Conservation (phyloP, 306 rosid genomes). For the Boehmeria nivea region DNA sequence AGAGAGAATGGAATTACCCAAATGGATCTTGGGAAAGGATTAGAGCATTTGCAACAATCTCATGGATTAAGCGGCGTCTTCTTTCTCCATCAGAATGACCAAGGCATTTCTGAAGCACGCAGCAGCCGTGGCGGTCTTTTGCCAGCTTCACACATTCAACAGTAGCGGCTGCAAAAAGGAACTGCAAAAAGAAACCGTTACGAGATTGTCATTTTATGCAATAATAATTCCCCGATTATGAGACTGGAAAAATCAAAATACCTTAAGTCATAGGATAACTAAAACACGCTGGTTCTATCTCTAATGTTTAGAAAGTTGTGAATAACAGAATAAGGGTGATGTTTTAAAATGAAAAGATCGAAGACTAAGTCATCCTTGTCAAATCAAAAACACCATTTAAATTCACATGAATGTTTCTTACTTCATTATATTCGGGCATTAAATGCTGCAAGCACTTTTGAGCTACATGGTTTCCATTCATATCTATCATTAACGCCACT, state of each 20-base stretch:
- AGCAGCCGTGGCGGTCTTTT: constrained; percentile 55
- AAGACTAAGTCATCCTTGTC: background rate
- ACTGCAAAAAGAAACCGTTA: constrained; percentile 30
- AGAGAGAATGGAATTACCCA: constrained; percentile 37
- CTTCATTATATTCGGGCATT: constrained; percentile 34
- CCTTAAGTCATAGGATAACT: background rate
- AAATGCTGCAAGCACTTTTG: constrained; percentile 52
- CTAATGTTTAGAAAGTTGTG: background rate
- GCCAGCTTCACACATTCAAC: constrained; percentile 49
- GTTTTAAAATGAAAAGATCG: background rate
- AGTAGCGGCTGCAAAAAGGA: constrained; percentile 46
- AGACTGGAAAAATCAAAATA: no score
- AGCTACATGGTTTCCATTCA: constrained; percentile 55
- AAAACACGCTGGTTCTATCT: background rate
- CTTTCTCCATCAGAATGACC: constrained; percentile 32
- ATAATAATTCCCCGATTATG: background rate
- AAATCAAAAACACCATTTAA: constrained; percentile 1
- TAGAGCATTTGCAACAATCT: constrained; percentile 42
- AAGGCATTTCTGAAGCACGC: constrained; percentile 58
- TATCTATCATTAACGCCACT: constrained; percentile 39
- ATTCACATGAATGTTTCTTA: constrained; percentile 13
- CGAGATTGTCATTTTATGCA: constrained; percentile 4
- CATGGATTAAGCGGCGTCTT: constrained; percentile 26
- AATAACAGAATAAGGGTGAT: background rate
- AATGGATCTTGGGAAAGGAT: constrained; percentile 50